Percentiles rank a stretch among this genome's conserved stretches.
Evolutionary conservation across 106 monocot species (phyloP).

Genomic region (Dendrobium chrysotoxum): DNA sequence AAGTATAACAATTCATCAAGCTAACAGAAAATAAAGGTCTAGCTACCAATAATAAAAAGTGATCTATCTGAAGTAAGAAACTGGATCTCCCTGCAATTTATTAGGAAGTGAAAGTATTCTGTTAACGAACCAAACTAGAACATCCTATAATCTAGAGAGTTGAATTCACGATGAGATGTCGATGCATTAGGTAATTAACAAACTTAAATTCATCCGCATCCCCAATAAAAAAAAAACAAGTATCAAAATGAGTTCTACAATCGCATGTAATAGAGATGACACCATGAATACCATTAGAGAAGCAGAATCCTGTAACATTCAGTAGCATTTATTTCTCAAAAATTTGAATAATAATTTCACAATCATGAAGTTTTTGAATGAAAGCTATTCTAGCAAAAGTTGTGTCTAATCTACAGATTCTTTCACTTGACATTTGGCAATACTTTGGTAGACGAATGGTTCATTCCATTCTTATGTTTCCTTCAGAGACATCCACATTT

Average conservation of each 20-base stretch:
- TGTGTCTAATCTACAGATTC: neutral
- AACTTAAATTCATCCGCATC: neutral
- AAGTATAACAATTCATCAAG: neutral
- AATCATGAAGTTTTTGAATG: neutral
- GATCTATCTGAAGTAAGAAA: too few species aligned
- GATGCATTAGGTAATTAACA: neutral
- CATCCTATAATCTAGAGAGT: neutral
- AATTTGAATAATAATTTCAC: neutral
- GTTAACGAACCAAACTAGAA: neutral
- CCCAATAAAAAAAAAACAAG: neutral
- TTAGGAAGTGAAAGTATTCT: too few species aligned
- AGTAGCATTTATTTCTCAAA: neutral
- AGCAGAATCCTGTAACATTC: neutral
- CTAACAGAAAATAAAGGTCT: neutral
- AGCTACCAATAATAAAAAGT: neutral
- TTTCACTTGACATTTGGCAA: neutral
- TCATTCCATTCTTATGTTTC: neutral
- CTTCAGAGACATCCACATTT: neutral
- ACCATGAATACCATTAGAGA: neutral
- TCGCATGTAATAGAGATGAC: neutral
- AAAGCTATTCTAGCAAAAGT: too few species aligned
- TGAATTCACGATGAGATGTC: neutral
- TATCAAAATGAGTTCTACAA: neutral
- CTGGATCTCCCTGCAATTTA: too few species aligned
- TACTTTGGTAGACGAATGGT: neutral